phyloP scores from a whole-genome alignment of 305 asterid species.

The Fraxinus platypoda region DNA sequence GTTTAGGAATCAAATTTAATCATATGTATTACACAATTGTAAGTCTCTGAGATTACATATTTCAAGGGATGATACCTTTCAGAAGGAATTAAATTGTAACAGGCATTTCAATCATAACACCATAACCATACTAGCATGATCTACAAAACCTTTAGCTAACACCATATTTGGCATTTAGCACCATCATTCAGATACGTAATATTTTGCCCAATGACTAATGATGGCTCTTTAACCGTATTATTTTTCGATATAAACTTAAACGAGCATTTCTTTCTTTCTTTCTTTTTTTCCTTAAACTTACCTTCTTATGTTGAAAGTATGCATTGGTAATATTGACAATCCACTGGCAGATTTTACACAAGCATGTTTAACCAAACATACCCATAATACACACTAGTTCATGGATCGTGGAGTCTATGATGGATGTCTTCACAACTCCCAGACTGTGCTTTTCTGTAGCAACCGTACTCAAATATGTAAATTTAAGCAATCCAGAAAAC shows the following conservation, averaged over 20 bases:
- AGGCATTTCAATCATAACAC: not conserved
- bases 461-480: not conserved
- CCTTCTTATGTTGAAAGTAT: not conserved
- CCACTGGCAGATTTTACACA: not conserved
- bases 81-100: not conserved
- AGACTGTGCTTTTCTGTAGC: not conserved
- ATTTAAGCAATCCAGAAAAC: not conserved
- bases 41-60: not conserved
- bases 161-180: not conserved
- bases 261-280: not conserved
- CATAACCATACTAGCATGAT: not conserved
- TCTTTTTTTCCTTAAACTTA: not conserved
- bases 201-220: not conserved
- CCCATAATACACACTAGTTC: not conserved
- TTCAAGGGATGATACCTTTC: not conserved
- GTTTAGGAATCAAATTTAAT: slow-evolving; percentile 21
- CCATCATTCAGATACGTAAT: not conserved
- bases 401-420: not conserved
- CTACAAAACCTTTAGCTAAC: not conserved
- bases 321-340: not conserved
- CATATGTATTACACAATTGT: not conserved
- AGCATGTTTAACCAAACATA: not conserved
- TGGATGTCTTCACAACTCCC: not conserved
- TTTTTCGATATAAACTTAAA: not conserved
- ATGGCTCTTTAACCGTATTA: not conserved